phyloP scores from a whole-genome alignment of 495 filamentous ascomycete genomes.

The Penicillium maclennaniae region DNA sequence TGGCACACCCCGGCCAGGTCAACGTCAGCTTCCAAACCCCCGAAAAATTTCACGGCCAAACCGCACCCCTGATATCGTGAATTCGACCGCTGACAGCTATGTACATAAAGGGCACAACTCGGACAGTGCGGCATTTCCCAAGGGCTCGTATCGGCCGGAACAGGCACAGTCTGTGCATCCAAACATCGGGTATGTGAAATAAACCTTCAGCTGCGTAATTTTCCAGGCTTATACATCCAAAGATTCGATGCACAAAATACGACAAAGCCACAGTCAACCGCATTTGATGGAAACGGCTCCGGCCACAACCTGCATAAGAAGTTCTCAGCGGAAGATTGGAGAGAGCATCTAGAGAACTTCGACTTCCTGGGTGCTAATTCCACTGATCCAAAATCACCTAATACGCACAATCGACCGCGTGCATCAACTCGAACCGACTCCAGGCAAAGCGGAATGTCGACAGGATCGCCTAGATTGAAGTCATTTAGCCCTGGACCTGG shows the following conservation, averaged over 20 bases:
- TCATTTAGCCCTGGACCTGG: conserved; percentile 6
- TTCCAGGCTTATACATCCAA: not conserved
- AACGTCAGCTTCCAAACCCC: conserved; percentile 8
- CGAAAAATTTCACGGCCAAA: not conserved
- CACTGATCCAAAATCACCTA: conserved; percentile 28
- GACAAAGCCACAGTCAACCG: conserved; percentile 8
- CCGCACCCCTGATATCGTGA: conserved; percentile 7
- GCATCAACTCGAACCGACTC: conserved; percentile 18
- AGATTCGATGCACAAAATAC: conserved; percentile 8
- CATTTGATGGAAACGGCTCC: conserved; percentile 52
- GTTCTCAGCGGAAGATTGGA: conserved; percentile 60
- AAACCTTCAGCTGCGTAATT: not conserved
- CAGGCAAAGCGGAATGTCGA: conserved; percentile 8
- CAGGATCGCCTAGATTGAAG: conserved; percentile 16
- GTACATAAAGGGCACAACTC: conserved; percentile 36
- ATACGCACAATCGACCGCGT: conserved; percentile 32
- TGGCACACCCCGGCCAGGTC: conserved; percentile 4
- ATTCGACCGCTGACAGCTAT: conserved; percentile 25
- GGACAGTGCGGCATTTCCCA: conserved; percentile 33
- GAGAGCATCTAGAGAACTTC: conserved; percentile 46
- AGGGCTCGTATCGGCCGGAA: conserved; percentile 15
- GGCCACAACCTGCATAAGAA: conserved; percentile 71
- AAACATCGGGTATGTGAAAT: conserved; percentile 18
- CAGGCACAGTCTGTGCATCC: conserved; percentile 12
- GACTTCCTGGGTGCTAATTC: conserved; percentile 49